Evolutionary conservation across 1,284 basidiomycete species (phyloP), one percentile per base, ranked within the genome.

Genomic region (Phylloboletellus chloephorus): DNA sequence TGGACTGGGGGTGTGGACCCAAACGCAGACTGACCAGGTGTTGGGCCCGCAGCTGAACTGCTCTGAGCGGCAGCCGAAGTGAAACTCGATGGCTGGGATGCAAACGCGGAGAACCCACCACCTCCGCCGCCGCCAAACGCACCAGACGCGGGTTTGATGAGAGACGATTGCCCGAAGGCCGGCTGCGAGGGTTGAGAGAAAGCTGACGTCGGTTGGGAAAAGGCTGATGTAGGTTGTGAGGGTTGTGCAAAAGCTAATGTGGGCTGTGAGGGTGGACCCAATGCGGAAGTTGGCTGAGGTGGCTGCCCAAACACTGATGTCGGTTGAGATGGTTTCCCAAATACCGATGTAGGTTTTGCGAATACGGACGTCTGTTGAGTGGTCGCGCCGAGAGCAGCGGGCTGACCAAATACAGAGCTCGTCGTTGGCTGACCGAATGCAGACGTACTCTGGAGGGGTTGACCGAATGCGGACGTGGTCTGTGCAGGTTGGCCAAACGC

Each of bases 321-420:
- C 10, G 30, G 55, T 48, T 38, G 49, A 2, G 53, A 44, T 7
- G 57, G 41, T 39, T 64, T 56, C 11, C 63, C 61, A 43, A 71
- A 71, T 5, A 47, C 64, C 21, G 64, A 57, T 5, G 58, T 44
- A 24, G 57, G 51, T 17, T 58, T 60, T 15, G 58, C 64, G 44
- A 71, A 69, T 0, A 60, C 65, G 25, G 73, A 66, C 0, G 53
- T 46, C 10, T 57, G 31, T 42, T 67, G 64, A 2, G 60, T 59
- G 36, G 58, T 32, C 41, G 61, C 54, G 0, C 64, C 62, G 32
- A 71, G 68, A n/a, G 61, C 63, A 4, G 66, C 54, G 1, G 67
- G 61, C 42, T 72, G 69, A 0, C 66, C 69, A 49, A 76, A 72
- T 2, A 57, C 66, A n/a, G 69, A 67, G 19, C 58, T 52, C 1